These are phyloP conservation scores for Cymbidium sinense DNA, from an alignment of 106 monocot genomes.

Conservation along the genomic window DNA sequence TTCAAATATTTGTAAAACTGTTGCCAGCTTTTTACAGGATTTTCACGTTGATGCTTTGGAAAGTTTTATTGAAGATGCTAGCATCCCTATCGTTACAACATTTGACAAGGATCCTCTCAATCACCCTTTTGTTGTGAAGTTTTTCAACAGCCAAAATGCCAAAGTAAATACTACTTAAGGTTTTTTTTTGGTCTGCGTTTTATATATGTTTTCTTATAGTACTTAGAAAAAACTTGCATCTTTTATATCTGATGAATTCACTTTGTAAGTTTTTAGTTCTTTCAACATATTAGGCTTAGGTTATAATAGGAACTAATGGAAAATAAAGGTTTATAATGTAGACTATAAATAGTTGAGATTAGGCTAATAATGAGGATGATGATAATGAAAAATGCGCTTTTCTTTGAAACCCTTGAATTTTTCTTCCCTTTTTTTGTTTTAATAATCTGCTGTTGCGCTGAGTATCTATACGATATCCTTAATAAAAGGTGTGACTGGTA, in stretches of 20 bases:
- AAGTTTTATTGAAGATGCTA: slow-evolving; percentile 66
- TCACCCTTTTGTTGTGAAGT: slow-evolving; percentile 68
- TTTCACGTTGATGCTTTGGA: slow-evolving; percentile 62
- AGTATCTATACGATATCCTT: no score
- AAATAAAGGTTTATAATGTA: no score
- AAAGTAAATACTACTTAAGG: slow-evolving; percentile 59
- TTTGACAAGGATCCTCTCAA: slow-evolving; percentile 69
- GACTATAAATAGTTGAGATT: no score
- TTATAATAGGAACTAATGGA: no score
- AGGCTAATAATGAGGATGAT: no score
- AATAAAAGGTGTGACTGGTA: no score
- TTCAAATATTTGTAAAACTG: not conserved
- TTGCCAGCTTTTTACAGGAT: slow-evolving; percentile 53
- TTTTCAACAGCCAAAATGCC: slow-evolving; percentile 55
- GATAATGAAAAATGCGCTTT: no score
- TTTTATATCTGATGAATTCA: not conserved
- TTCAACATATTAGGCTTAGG: not conserved
- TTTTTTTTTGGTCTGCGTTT: not conserved
- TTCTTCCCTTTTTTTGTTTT: no score
- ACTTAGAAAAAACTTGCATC: no score
- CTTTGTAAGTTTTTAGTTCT: not conserved
- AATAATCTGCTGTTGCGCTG: no score
- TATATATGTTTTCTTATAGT: not conserved
- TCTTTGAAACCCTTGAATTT: no score
- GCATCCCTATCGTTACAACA: slow-evolving; percentile 48